These are phyloP conservation scores for Aspergillus sp. DNA, from an alignment of 2,329 filamentous ascomycete genomes.

Conservation along the genomic window DNA sequence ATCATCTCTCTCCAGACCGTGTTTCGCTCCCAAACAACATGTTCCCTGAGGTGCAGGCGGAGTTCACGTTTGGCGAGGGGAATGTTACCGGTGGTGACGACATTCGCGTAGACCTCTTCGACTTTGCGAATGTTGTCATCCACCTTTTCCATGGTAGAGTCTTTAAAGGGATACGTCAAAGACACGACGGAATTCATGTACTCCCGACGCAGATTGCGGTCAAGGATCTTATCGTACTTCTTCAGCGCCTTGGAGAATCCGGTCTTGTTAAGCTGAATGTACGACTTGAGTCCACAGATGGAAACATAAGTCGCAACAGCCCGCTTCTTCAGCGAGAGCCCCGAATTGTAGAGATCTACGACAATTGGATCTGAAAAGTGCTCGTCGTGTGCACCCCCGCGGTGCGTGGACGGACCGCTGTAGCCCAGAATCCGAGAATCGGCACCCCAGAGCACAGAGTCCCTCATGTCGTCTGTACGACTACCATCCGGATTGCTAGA, in stretches of 20 bases:
- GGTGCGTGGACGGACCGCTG: constrained; percentile 21
- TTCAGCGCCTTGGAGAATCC: constrained; percentile 96
- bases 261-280: constrained; percentile 92
- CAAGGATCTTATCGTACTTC: constrained; percentile 96
- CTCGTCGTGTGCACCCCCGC: constrained; percentile 58
- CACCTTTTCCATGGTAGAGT: constrained; percentile 69
- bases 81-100: constrained; percentile 81
- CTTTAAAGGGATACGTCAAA: constrained; percentile 77
- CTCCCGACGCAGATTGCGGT: constrained; percentile 73
- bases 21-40: constrained; percentile 98
- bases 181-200: constrained; percentile 78
- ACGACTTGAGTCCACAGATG: constrained; percentile 93
- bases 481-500: constrained; percentile 31
- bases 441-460: constrained; percentile 35
- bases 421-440: constrained; percentile 22
- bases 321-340: constrained; percentile 89
- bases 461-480: constrained; percentile 36
- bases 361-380: constrained; percentile 75
- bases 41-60: constrained; percentile 86
- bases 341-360: constrained; percentile 67
- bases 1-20: constrained; percentile 99
- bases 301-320: constrained; percentile 86
- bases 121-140: constrained; percentile 72
- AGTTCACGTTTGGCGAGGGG: constrained; percentile 79
- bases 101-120: constrained; percentile 75